Percentiles rank a stretch among this genome's conserved stretches.
phyloP scores from a whole-genome alignment of 2,329 filamentous ascomycete species.

The Beauveria rudraprayagi region DNA sequence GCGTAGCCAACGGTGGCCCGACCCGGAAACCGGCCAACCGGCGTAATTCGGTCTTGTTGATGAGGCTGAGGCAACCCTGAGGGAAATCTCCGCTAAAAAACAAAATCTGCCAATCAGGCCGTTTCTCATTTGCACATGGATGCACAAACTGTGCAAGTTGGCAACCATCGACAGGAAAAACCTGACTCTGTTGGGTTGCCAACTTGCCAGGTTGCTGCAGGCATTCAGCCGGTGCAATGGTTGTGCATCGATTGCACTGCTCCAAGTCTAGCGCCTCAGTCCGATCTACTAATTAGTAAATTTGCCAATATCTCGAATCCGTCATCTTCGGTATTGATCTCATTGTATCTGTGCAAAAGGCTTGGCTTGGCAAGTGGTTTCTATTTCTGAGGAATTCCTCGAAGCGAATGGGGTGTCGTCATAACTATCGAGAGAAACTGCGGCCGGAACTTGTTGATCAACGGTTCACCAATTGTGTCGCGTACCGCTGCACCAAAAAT shows the following conservation, averaged over 20 bases:
- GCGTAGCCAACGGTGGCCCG: neutral
- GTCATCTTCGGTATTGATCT: too few species aligned
- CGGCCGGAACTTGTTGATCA: neutral
- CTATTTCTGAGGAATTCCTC: neutral
- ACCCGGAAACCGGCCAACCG: constrained; percentile 5
- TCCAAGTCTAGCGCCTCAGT: too few species aligned
- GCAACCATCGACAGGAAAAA: neutral
- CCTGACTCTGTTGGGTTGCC: too few species aligned
- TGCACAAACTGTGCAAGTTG: neutral
- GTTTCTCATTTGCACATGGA: neutral
- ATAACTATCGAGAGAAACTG: too few species aligned
- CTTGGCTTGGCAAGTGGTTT: neutral
- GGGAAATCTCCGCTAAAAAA: neutral
- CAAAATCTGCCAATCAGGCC: neutral
- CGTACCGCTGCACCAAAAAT: neutral
- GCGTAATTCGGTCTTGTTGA: neutral
- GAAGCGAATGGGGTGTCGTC: neutral
- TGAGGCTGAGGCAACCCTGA: neutral
- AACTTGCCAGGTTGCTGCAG: neutral
- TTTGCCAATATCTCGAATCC: too few species aligned
- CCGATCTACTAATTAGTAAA: too few species aligned
- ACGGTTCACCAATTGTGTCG: neutral
- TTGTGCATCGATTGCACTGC: too few species aligned
- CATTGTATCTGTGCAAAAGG: too few species aligned
- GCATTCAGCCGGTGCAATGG: neutral